Base-by-base conservation (phyloP, 805 yeast species). In the Sugiyamaella boreocaroliniensis region DNA sequence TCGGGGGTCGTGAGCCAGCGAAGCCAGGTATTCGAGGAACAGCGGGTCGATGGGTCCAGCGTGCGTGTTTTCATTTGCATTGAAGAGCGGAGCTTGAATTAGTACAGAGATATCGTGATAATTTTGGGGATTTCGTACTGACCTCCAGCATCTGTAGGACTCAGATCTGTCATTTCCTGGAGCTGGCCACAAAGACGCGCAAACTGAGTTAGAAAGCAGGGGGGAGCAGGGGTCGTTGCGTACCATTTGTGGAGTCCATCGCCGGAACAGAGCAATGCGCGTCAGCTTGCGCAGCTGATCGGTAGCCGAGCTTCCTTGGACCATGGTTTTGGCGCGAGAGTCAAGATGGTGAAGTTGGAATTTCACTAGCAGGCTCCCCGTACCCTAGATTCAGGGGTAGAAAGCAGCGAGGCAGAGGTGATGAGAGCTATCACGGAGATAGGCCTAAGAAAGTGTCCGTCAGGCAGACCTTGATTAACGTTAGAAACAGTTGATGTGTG, bases 161-260 rank as follows among this genome's bases (percentile, higher is more conserved):
- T 51, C 19, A 56, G 16, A 20, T 44, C 53, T 15, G 37, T 47
- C 32, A 61, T 47, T 43, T 67, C 70, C 48, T 60, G 62, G 29
- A 68, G 55, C 52, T 68, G 70, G 41, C 50, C 40, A 20, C 61
- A 63, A 16, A 67, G 57, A 22, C 68, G 61, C 10, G 48, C 49
- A 49, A 59, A 68, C 48, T 64, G 37, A 16, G 12, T 29, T 22
- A 16, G 42, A 16, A n/a, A 41, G 37, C 37, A 32, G n/a, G 37
- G 20, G 7, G 5, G 4, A 48, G 43, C 18, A 64, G 59, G 16
- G 55, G 55, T 61, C 2, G 29, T 29, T 9, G 44, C 60, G 2
- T 52, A 56, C 60, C 29, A 49, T 34, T 40, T 49, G 55, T 9
- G 45, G 50, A 15, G 29, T 44, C 62, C 62, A 59, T 45, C 54